Evolutionary conservation across 2,329 filamentous ascomycete genomes (phyloP).

Genomic region (Cladophialophora immunda): DNA sequence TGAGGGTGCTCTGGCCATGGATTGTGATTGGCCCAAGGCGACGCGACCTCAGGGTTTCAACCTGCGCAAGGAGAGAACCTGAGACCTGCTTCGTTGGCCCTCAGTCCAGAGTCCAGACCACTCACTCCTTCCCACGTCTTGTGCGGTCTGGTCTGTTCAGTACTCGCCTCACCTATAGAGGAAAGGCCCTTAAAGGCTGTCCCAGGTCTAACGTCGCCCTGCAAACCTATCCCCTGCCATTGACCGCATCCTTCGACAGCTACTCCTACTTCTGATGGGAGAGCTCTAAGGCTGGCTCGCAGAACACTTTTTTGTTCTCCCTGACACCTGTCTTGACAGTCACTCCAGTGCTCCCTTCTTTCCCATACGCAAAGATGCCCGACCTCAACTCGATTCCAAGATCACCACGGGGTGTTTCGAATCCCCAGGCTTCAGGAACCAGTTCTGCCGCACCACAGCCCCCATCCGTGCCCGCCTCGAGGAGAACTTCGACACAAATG

Average conservation of each 20-base stretch:
- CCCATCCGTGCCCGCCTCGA: conserved; percentile 45
- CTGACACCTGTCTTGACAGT: neutral
- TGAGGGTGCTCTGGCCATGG: neutral
- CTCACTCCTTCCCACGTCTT: conserved; percentile 7
- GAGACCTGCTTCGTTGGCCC: conserved; percentile 17
- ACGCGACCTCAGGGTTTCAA: conserved; percentile 30
- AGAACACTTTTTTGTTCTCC: neutral
- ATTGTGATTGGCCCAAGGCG: conserved; percentile 31
- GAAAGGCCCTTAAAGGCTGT: neutral
- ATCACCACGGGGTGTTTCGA: conserved; percentile 45
- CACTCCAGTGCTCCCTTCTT: neutral
- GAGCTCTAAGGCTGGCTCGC: neutral
- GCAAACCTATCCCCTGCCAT: neutral
- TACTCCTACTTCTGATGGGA: neutral
- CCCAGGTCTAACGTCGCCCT: neutral
- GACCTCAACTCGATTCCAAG: conserved; percentile 57
- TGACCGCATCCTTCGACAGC: neutral
- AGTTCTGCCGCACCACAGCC: conserved; percentile 19
- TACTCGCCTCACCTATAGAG: neutral
- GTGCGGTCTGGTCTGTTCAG: conserved; percentile 1
- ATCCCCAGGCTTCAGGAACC: conserved; percentile 44
- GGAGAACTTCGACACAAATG: conserved; percentile 60
- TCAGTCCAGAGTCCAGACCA: neutral
- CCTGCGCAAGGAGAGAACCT: conserved; percentile 19
- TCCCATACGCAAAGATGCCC: conserved; percentile 51